Evolutionary conservation across 768 basidiomycete species (phyloP).

Genomic region (Russula dissimulans): DNA sequence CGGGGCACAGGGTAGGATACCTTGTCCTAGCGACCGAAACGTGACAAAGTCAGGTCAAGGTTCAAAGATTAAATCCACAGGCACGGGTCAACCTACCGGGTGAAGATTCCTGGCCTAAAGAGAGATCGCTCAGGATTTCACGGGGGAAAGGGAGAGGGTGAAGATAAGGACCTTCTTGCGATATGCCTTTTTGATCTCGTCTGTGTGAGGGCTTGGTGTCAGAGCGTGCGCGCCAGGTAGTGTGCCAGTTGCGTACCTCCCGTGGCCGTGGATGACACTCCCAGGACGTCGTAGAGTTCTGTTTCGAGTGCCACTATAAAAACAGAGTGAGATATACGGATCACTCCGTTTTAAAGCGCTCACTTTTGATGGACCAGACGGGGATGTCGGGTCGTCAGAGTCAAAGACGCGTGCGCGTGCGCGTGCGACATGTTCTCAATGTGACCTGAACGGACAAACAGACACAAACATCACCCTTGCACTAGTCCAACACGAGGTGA

Average conservation of each 20-base stretch:
- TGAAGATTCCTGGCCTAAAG: conserved; percentile 77
- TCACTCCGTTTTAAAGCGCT: background rate
- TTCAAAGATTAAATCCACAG: conserved; percentile 6
- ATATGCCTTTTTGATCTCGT: conserved; percentile 91
- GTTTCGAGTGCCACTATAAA: conserved; percentile 60
- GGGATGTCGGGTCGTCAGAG: background rate
- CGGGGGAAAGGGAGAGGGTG: conserved; percentile 16
- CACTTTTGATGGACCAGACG: background rate
- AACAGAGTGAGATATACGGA: background rate
- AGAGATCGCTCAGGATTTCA: conserved; percentile 19
- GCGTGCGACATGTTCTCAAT: background rate
- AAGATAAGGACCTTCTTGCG: conserved; percentile 64
- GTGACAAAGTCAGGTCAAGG: conserved; percentile 9
- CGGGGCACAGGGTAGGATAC: conserved; percentile 26
- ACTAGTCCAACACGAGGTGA: conserved; percentile 1
- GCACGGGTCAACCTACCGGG: conserved; percentile 45
- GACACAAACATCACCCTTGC: background rate
- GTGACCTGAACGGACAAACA: conserved; percentile 4
- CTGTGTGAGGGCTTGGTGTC: conserved; percentile 29
- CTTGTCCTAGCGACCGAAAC: conserved; percentile 47
- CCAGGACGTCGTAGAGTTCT: conserved; percentile 81
- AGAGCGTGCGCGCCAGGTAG: conserved; percentile 10
- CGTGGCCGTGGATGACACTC: conserved; percentile 56
- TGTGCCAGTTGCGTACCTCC: conserved; percentile 44
- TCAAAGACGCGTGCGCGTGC: background rate